Evolutionary conservation across 2,329 filamentous ascomycete species (phyloP).

Genomic region (Trichoderma koningiopsis): DNA sequence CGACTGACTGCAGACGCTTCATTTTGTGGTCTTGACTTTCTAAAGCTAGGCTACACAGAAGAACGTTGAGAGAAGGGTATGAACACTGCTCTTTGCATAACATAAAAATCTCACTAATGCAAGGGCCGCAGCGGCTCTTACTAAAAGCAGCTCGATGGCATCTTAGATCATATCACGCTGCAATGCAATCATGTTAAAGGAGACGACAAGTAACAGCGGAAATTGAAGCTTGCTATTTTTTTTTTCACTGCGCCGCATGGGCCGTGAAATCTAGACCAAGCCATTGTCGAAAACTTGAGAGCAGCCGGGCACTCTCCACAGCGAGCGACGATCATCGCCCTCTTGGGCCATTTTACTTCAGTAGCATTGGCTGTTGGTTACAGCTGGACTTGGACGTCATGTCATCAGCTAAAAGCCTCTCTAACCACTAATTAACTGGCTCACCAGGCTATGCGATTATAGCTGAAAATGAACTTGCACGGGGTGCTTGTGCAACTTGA

Average conservation of each 20-base stretch:
- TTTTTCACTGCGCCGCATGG: neutral
- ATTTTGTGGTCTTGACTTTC: neutral
- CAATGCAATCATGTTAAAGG: neutral
- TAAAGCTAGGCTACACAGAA: neutral
- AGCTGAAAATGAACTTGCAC: neutral
- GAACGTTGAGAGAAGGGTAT: constrained; percentile 4
- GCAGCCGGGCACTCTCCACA: constrained; percentile 8
- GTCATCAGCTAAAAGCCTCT: constrained; percentile 1
- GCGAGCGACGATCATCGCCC: constrained; percentile 9
- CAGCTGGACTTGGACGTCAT: neutral
- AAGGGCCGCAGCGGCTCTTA: neutral
- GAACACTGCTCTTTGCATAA: constrained; percentile 6
- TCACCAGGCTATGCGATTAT: neutral
- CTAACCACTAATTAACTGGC: neutral
- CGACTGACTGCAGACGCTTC: neutral
- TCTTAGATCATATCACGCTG: neutral
- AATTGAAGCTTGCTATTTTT: neutral
- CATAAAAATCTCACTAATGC: constrained; percentile 1
- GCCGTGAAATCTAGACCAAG: neutral
- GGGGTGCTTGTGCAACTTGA: neutral
- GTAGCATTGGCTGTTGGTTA: neutral
- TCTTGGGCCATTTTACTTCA: neutral
- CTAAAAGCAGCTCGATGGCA: neutral
- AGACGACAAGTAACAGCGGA: neutral
- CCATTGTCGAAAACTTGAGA: neutral